Conservation (phyloP, 441 rosid species). For the Populus hybrid region DNA sequence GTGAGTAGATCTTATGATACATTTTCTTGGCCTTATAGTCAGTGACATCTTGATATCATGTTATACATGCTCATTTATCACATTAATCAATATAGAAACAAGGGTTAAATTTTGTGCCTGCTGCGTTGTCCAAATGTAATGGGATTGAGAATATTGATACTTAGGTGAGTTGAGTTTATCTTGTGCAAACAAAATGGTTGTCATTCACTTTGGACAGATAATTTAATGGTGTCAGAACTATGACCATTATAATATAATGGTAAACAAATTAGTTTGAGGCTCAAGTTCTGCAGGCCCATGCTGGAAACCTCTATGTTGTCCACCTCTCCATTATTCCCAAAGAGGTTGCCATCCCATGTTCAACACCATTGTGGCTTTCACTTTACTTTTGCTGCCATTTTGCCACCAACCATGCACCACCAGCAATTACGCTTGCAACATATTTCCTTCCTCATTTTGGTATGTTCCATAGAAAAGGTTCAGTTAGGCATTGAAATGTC, state of each 20-base stretch:
- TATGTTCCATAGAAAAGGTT: background rate
- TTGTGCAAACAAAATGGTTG: background rate
- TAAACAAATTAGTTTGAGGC: background rate
- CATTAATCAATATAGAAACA: background rate
- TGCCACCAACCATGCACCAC: background rate
- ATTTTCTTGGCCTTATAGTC: constrained; percentile 5
- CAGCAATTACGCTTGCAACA: background rate
- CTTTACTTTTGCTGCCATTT: background rate
- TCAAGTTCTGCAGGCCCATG: background rate
- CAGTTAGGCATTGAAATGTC: background rate
- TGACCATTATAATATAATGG: background rate
- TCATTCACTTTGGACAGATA: background rate
- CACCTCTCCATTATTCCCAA: background rate
- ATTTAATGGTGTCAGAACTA: background rate
- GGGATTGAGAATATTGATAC: background rate
- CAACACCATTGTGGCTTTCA: background rate
- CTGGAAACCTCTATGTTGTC: background rate
- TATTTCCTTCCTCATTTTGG: background rate
- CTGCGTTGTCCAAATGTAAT: background rate
- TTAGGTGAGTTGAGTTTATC: background rate
- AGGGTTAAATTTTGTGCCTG: background rate
- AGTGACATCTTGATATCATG: background rate
- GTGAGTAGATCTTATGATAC: constrained; percentile 48
- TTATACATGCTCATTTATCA: background rate
- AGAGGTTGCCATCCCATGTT: background rate